These are phyloP conservation scores for Nyssa sinensis DNA, from an alignment of 148 eudicot species.

Conservation along the genomic window DNA sequence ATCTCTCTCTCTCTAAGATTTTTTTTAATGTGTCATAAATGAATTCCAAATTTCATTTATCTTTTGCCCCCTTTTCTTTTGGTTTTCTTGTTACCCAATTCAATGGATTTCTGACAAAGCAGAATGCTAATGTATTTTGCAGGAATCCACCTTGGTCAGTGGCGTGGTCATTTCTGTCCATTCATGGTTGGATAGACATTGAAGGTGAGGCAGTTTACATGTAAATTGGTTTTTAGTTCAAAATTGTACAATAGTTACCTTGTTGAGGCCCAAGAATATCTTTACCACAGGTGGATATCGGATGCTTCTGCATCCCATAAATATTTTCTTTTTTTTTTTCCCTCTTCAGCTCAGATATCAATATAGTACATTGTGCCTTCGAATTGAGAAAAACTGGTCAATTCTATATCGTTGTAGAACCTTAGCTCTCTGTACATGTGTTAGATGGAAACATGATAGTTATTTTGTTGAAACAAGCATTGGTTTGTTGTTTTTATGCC, in stretches of 20 bases:
- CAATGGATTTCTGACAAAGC: neutral
- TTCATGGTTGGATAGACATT: conserved; percentile 21
- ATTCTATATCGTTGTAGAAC: neutral
- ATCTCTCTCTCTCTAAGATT: too few relatives aligned
- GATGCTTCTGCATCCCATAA: conserved; percentile 8
- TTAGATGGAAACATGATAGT: neutral
- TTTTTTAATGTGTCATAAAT: too few relatives aligned
- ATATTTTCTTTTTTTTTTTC: neutral
- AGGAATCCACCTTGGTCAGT: conserved; percentile 14
- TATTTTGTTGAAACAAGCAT: neutral
- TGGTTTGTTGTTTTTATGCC: neutral
- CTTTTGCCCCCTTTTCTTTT: neutral
- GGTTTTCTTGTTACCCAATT: too few relatives aligned
- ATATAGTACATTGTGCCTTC: neutral
- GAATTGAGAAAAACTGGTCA: neutral
- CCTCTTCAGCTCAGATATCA: neutral
- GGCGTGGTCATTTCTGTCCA: conserved; percentile 6
- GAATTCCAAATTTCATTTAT: too few relatives aligned
- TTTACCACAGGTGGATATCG: conserved; percentile 5
- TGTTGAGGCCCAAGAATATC: neutral
- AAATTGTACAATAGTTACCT: conserved; percentile 10
- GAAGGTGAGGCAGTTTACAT: conserved; percentile 25
- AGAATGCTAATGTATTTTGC: conserved; percentile 19
- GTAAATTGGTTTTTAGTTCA: conserved; percentile 20
- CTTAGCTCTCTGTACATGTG: neutral